These are phyloP conservation scores for Tricholoma sp. DNA, from an alignment of 768 basidiomycete genomes.

Conservation along the genomic window DNA sequence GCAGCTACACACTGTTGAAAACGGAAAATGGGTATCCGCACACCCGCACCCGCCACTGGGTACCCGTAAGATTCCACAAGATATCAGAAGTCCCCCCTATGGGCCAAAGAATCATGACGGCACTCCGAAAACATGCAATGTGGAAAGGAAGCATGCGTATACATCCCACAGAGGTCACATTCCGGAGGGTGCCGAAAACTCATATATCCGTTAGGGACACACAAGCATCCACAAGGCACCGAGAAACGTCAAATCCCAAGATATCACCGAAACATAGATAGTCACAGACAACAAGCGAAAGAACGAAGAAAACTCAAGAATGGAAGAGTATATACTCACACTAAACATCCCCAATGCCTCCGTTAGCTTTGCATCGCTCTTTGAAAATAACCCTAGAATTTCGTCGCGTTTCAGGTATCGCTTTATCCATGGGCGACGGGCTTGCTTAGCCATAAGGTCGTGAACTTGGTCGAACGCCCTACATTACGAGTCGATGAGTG, in stretches of 20 bases:
- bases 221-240: neutral
- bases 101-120: neutral
- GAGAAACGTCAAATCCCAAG: neutral
- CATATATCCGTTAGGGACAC: neutral
- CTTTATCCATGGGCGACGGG: slow-evolving; percentile 68
- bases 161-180: neutral
- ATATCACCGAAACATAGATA: neutral
- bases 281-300: neutral
- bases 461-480: slow-evolving; percentile 42
- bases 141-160: neutral
- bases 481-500: neutral
- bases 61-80: neutral
- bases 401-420: slow-evolving; percentile 75
- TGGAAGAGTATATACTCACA: slow-evolving; percentile 18
- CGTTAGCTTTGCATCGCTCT: slow-evolving; percentile 47
- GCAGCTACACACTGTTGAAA: neutral
- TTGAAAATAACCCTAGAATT: slow-evolving; percentile 46
- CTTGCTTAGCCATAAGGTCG: slow-evolving; percentile 52
- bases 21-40: neutral
- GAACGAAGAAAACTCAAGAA: neutral
- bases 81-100: neutral
- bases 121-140: neutral
- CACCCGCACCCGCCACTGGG: neutral
- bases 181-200: neutral
- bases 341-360: slow-evolving; percentile 59